These are phyloP conservation scores for Coelastrella sp. DNA, from an alignment of 139 green algal species.

Conservation along the genomic window DNA sequence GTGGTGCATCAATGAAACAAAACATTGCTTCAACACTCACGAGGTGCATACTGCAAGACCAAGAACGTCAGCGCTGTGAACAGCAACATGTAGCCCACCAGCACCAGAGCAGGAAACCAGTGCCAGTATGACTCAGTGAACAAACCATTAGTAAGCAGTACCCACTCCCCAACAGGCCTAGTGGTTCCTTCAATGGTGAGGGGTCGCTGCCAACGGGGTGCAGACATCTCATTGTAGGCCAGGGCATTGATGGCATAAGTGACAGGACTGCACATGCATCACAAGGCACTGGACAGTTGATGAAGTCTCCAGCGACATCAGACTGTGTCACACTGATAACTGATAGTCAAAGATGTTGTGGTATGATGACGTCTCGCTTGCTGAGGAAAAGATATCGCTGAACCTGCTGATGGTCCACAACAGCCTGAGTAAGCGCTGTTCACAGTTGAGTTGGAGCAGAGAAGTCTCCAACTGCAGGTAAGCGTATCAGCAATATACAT, in stretches of 20 bases:
- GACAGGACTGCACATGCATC: slow-evolving; percentile 2
- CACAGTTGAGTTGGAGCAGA: too few species aligned
- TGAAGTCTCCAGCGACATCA: background rate
- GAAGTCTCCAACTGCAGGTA: too few species aligned
- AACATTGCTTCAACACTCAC: too few species aligned
- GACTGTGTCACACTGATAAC: background rate
- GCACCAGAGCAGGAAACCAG: slow-evolving; percentile 36
- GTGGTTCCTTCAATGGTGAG: slow-evolving; percentile 36
- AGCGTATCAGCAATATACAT: too few species aligned
- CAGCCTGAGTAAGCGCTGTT: too few species aligned
- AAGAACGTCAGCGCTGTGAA: slow-evolving; percentile 31
- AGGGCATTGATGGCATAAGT: slow-evolving; percentile 66
- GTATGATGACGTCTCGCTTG: too few species aligned
- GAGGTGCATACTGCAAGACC: slow-evolving; percentile 27
- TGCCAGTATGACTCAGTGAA: slow-evolving; percentile 50
- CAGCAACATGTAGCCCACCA: slow-evolving; percentile 18
- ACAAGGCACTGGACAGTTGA: background rate
- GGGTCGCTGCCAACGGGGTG: slow-evolving; percentile 53
- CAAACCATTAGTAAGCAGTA: slow-evolving; percentile 69
- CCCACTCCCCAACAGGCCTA: slow-evolving; percentile 33
- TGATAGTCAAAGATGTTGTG: too few species aligned
- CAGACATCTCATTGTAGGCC: slow-evolving; percentile 74
- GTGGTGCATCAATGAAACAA: too few species aligned
- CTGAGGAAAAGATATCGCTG: too few species aligned
- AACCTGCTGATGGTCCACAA: too few species aligned